Evolutionary conservation across 1,139 yeast genomes (phyloP).

Genomic region (Scheffersomyces titani): DNA sequence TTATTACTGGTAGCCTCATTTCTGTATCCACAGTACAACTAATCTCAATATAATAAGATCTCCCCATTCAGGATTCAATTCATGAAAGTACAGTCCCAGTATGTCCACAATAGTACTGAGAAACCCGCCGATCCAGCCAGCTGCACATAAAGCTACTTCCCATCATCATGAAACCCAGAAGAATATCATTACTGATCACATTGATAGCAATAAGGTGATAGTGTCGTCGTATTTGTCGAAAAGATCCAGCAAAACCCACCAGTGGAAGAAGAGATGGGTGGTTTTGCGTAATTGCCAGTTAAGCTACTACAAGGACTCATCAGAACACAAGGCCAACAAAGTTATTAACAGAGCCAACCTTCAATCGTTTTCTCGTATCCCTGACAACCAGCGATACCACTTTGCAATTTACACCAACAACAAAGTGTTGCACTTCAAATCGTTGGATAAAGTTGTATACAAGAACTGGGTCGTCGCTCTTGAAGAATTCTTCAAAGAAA

Average conservation of each 20-base stretch:
- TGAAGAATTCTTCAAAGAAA: constrained; percentile 22
- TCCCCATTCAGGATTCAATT: not conserved
- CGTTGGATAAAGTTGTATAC: constrained; percentile 33
- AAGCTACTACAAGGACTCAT: constrained; percentile 57
- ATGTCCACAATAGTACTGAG: not conserved
- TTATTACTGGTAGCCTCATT: not conserved
- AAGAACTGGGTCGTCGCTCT: constrained; percentile 44
- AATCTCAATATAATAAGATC: not conserved
- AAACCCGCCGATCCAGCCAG: not conserved
- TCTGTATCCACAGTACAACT: not conserved
- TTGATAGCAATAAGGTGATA: constrained; percentile 7
- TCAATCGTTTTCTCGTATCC: constrained; percentile 26
- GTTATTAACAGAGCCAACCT: constrained; percentile 34
- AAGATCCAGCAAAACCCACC: constrained; percentile 24
- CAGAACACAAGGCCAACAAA: constrained; percentile 56
- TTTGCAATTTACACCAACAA: constrained; percentile 44
- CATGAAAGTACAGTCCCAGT: not conserved
- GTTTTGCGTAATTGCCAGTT: constrained; percentile 57
- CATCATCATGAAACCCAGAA: not conserved
- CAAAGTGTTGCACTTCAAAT: constrained; percentile 44
- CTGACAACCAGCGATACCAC: constrained; percentile 35
- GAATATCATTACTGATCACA: not conserved
- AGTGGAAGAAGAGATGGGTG: constrained; percentile 59
- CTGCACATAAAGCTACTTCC: not conserved
- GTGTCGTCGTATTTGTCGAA: constrained; percentile 17